Evolutionary conservation across 1,139 yeast species (phyloP).

Genomic region (Eremothecium gossypii): DNA sequence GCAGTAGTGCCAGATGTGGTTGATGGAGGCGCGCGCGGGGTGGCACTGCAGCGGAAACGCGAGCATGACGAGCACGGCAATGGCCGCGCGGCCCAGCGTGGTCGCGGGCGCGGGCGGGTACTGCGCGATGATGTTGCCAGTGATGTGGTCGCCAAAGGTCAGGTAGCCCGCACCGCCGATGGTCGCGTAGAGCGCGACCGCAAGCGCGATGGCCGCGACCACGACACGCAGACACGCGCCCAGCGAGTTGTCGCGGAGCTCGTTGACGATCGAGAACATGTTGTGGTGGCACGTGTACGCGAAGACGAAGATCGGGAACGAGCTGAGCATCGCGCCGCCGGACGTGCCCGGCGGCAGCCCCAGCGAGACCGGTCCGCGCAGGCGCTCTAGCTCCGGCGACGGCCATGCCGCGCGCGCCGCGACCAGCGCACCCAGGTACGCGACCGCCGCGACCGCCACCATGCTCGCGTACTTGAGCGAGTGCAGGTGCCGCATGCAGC

Average conservation of each 20-base stretch:
- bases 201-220: conserved; percentile 46
- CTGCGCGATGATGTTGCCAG: conserved; percentile 61
- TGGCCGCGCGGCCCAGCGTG: conserved; percentile 61
- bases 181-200: conserved; percentile 47
- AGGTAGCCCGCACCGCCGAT: conserved; percentile 64
- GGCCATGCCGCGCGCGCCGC: conserved; percentile 41
- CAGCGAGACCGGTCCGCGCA: conserved; percentile 34
- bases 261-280: conserved; percentile 68
- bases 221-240: conserved; percentile 48
- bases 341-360: conserved; percentile 31
- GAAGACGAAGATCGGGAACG: conserved; percentile 68
- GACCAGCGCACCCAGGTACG: conserved; percentile 54
- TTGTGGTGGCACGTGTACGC: conserved; percentile 79
- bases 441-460: conserved; percentile 59
- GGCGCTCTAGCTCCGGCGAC: conserved; percentile 33
- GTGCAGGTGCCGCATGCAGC: conserved; percentile 54
- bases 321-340: conserved; percentile 31
- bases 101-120: conserved; percentile 55
- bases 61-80: conserved; percentile 57
- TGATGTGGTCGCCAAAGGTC: conserved; percentile 58
- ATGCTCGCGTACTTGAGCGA: conserved; percentile 63
- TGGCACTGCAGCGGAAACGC: conserved; percentile 72
- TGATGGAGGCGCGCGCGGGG: conserved; percentile 66
- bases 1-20: conserved; percentile 52
- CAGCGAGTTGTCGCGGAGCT: conserved; percentile 45